Evolutionary conservation across 2,329 filamentous ascomycete genomes (phyloP), one percentile per base, ranked within the genome.

Genomic region (Myriosclerotinia duriaeana): DNA sequence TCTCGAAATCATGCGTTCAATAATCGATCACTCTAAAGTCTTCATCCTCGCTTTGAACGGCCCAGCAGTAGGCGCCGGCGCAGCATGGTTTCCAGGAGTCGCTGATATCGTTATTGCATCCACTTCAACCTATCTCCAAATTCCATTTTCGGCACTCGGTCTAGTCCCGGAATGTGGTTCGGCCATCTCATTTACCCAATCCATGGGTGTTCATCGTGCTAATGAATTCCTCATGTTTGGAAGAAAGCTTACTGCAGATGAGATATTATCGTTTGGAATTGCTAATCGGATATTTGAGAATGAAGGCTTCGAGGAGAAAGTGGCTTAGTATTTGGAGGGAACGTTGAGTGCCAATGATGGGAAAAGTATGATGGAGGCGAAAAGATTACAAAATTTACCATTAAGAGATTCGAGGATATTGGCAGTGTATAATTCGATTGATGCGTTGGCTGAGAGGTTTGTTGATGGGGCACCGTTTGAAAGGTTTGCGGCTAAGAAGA

Each of bases 211-310:
- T 6, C 81, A 82, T 68, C 80, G 81, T 56, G 77, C 81, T 0
- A 83, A 83, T 69, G 81, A 83, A 69, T 81, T 83, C 68, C 75
- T 84, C 20, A 83, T 83, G 80, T 82, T 84, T 67, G 81, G 82
- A 3, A 76, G 79, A 22, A 81, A 82, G 59, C 64, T 82, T 3
- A 75, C 73, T 1, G 79, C 78, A 1, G 69, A 79, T 38, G 82
- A 83, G 67, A 72, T 82, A 15, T 73, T 80, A 66, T 72, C 76
- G 4, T 79, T 76, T 55, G 82, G 82, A 0, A 61, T 84, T 70
- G 79, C 83, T 38, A 83, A 83, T 66, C 76, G 77, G 14, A 74
- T 83, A 4, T 82, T 82, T 71, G 74, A 75, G 0, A 70, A 67
- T 2, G 77, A 79, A 2, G 76, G 73, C 3, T 84, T 83, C 65